Base-by-base conservation (phyloP, 2,329 filamentous ascomycete species). In the Xenoacremonium recifei region DNA sequence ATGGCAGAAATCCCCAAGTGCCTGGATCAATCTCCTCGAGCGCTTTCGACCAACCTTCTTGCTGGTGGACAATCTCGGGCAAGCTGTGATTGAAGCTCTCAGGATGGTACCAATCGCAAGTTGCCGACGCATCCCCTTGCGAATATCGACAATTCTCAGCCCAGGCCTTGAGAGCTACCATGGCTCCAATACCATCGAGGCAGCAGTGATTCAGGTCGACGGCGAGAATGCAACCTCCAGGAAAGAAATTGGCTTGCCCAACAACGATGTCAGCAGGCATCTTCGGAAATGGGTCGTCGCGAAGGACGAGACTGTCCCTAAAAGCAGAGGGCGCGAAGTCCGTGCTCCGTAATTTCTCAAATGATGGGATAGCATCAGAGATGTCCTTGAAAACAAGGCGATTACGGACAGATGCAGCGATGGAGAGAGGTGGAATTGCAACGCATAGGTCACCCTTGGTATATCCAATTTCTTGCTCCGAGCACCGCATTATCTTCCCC, bases 401-500 rank as follows among this genome's bases (percentile, higher is more conserved):
- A 13, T 43, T 44, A 13, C 43, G 45, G 3, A 32, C 43, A 15
- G 39, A 37, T 3, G 39, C 21, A 3, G 44, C 37, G 31, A 46
- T 21, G 19, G 39, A 42, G 4, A 40, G 20, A 11, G 53, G 47
- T 11, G 55, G 54, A 5, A 58, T 46, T 1, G 53, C 49, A 13
- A 58, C 38, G 31, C 54, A 47, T 9, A 55, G 38, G 9, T 58
- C 50, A 12, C 54, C 53, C 18, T 50, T 49, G 5, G 27, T 49
- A 34, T 55, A 55, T 6, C 53, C 55, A 21, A 58, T 51, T 23
- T 60, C 55, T 3, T 59, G 51, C 29, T 53, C 53, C 1, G 57
- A 57, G 13, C 45, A 44, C 23, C 44, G 30, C 47, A 66, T 67
- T 36, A 70, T 53, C 25, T 58, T 62, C n/a, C 67, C 66, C 1